Conservation (phyloP, 225 moss, liverwort and hornwort species). For the Physcomitrium patens region DNA sequence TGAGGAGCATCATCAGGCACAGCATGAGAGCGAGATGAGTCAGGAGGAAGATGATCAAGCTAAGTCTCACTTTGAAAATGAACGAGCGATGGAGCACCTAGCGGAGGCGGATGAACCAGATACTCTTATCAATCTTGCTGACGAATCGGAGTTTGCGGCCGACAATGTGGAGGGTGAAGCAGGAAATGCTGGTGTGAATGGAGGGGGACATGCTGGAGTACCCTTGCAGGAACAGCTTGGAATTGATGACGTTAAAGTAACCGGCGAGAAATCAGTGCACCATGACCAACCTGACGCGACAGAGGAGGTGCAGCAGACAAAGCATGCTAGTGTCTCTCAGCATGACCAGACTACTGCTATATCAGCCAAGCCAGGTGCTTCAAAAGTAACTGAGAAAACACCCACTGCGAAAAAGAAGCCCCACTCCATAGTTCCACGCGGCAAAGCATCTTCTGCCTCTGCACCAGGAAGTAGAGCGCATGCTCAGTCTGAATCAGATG, state of each 20-base stretch:
- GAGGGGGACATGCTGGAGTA: conserved; percentile 36
- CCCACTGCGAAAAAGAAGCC: conserved; percentile 46
- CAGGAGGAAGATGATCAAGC: conserved; percentile 25
- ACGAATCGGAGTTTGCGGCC: conserved; percentile 59
- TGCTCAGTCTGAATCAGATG: conserved; percentile 54
- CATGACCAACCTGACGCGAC: conserved; percentile 13
- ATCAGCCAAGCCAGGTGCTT: conserved; percentile 10
- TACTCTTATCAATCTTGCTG: conserved; percentile 65
- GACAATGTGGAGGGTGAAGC: conserved; percentile 49
- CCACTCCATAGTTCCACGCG: conserved; percentile 36
- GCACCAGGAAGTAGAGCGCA: background rate
- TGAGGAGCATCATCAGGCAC: no score
- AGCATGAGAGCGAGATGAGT: no score
- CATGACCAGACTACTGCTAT: conserved; percentile 24
- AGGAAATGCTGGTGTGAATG: conserved; percentile 39
- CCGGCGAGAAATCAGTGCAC: conserved; percentile 24
- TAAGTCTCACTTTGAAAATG: no score
- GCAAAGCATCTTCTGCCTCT: conserved; percentile 51
- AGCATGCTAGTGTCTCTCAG: background rate
- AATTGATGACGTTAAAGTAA: conserved; percentile 15
- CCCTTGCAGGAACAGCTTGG: conserved; percentile 14
- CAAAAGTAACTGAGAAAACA: conserved; percentile 9
- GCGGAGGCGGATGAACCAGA: conserved; percentile 38
- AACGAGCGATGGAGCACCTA: background rate
- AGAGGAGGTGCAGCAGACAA: conserved; percentile 26